A percentile compares a stretch with the other conserved stretches of the same genome.
These are phyloP conservation scores for Salicornia ramosissima DNA, from an alignment of 148 eudicot species.

Conservation along the genomic window DNA sequence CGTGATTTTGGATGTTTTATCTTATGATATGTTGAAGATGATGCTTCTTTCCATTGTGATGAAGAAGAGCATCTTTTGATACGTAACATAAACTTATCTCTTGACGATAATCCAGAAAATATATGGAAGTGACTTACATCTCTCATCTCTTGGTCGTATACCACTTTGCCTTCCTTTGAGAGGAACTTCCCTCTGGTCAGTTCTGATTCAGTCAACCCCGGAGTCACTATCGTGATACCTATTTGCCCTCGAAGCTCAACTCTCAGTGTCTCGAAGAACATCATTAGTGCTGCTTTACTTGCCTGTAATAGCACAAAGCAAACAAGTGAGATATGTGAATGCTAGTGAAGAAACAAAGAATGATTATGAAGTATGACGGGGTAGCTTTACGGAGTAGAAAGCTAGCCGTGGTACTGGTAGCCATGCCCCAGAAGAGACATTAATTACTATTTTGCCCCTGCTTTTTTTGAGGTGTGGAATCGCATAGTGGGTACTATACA, in stretches of 20 bases:
- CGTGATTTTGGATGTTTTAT: neutral
- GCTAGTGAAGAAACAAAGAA: too few species aligned
- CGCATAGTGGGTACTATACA: constrained; percentile 44
- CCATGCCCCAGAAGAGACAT: constrained; percentile 47
- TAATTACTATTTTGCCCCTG: constrained; percentile 48
- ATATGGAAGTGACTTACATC: constrained; percentile 38
- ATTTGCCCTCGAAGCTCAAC: constrained; percentile 45
- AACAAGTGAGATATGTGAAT: neutral
- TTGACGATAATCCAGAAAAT: too few species aligned
- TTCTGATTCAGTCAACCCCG: constrained; percentile 64
- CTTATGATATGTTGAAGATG: neutral
- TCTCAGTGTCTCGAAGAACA: constrained; percentile 55
- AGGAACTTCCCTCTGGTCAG: constrained; percentile 55
- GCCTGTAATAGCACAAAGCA: constrained; percentile 34
- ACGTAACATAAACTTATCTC: neutral
- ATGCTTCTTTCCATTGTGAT: neutral
- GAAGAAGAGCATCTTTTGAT: neutral
- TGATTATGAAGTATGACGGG: neutral
- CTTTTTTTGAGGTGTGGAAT: constrained; percentile 44
- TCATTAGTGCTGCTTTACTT: constrained; percentile 58
- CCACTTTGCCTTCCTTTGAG: constrained; percentile 35
- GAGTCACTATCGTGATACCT: constrained; percentile 52
- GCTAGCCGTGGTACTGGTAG: constrained; percentile 42
- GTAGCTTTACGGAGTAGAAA: constrained; percentile 40
- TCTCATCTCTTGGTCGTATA: constrained; percentile 41